Conservation (phyloP, 306 rosid species). For the Nissolia schottii region DNA sequence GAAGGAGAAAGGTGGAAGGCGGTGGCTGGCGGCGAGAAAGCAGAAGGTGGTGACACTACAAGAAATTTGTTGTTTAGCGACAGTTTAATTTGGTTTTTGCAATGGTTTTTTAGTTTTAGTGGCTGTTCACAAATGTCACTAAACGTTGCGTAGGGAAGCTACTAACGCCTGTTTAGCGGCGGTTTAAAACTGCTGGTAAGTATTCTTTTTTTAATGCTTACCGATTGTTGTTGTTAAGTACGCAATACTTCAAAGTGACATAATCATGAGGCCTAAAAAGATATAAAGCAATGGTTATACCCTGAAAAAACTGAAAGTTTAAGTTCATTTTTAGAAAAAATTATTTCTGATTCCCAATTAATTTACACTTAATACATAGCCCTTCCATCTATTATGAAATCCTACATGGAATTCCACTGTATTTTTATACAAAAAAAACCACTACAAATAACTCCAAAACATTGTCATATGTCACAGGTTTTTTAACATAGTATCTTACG, state of each 20-base stretch:
- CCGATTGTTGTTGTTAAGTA: no score
- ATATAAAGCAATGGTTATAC: slow-evolving; percentile 23
- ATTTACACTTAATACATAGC: neutral
- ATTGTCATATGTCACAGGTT: neutral
- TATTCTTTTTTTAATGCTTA: no score
- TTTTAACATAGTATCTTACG: neutral
- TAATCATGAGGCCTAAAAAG: slow-evolving; percentile 90
- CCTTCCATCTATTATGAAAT: neutral
- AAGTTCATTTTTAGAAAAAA: neutral
- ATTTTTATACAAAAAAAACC: neutral
- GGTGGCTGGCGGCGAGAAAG: no score
- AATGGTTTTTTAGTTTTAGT: no score
- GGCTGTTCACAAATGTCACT: no score
- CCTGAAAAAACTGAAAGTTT: neutral
- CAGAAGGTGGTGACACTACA: no score
- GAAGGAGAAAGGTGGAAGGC: no score
- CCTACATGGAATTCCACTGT: neutral
- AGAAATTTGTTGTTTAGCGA: no score
- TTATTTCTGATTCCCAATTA: neutral
- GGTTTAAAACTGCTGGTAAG: no score
- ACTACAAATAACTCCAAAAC: neutral
- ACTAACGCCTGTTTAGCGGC: no score
- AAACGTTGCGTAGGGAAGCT: no score
- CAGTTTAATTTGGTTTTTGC: no score
- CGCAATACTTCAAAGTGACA: slow-evolving; percentile 76